These are phyloP conservation scores for Guadua angustifolia DNA, from an alignment of 176 grass and related monocot species.

Conservation along the genomic window DNA sequence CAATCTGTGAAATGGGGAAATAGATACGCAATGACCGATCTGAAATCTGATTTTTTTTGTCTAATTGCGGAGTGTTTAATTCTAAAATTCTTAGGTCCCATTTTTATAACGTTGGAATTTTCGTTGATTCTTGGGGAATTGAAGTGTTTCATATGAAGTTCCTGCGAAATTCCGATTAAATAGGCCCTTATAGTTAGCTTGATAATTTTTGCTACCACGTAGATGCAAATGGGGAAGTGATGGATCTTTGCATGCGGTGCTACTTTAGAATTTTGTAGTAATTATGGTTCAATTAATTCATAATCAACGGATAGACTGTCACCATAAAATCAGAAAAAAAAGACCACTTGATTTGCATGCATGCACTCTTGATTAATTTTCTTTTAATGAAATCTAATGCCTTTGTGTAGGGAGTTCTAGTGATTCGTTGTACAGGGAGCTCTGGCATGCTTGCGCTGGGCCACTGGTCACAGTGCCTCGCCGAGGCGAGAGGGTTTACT, in stretches of 20 bases:
- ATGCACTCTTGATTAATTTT: background rate
- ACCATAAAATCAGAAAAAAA: background rate
- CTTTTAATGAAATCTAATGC: conserved; percentile 21
- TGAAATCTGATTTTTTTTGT: background rate
- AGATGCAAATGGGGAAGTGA: background rate
- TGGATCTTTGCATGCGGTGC: background rate
- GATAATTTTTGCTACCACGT: background rate
- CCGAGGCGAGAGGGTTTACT: conserved; percentile 79
- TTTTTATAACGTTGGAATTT: background rate
- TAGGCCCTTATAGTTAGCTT: background rate
- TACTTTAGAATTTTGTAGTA: background rate
- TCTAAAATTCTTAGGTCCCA: background rate
- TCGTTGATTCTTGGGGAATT: background rate
- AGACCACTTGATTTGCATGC: background rate
- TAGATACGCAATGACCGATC: background rate
- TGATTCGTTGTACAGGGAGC: conserved; percentile 70
- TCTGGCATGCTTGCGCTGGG: conserved; percentile 92
- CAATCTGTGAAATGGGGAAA: conserved; percentile 23
- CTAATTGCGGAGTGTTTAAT: background rate
- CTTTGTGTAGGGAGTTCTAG: conserved; percentile 38
- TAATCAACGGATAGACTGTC: background rate
- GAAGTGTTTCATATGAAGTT: background rate
- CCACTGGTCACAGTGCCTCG: conserved; percentile 71
- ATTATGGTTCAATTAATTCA: background rate
- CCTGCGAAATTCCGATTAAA: background rate